Evolutionary conservation across 1,284 basidiomycete genomes (phyloP), one percentile per base, ranked within the genome.

Genomic region (Veloboletus limbatus): DNA sequence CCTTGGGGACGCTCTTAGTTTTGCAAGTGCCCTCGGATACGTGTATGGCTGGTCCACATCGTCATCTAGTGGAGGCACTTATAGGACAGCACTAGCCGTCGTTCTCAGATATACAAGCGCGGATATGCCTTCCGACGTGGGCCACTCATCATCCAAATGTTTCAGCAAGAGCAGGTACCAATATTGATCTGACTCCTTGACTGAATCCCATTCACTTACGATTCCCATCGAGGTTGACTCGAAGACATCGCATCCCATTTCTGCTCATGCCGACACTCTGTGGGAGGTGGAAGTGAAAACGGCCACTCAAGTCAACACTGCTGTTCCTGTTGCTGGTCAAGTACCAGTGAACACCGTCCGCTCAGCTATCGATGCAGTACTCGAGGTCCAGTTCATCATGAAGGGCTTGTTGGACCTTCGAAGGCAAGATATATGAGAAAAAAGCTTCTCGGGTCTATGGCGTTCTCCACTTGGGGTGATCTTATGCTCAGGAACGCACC

Each of bases 221-320:
- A 20, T 49, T 45, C 32, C 25, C 30, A 9, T 45, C 24, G 47
- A 85, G 85, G 76, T 84, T 26, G 84, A 88, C 56, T 73, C 75
- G 0, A 84, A 78, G 64, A 88, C 85, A 4, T 79, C 81, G 45
- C 77, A 82, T 52, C 81, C 85, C 1, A 82, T 81, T 30, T 81
- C 84, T 32, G 84, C 83, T 14, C 83, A 85, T 46, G 68, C 78
- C 13, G 85, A 87, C 53, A 86, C 85, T 0, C 70, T 88, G 8
- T 90, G 87, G 87, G 82, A 89, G 60, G 86, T 90, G 27, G 85
- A 90, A 67, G 88, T 88, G 37, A 89, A 86, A 64, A 88, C 85
- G 2, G 84, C 86, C 3, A 73, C 74, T 6, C 88, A 88, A 5
- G 79, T 86, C 31, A 75, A 82, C 17, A 87, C 85, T 45, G 85